phyloP scores from a whole-genome alignment of 1,284 basidiomycete genomes.

The Hymenochaete sp. region DNA sequence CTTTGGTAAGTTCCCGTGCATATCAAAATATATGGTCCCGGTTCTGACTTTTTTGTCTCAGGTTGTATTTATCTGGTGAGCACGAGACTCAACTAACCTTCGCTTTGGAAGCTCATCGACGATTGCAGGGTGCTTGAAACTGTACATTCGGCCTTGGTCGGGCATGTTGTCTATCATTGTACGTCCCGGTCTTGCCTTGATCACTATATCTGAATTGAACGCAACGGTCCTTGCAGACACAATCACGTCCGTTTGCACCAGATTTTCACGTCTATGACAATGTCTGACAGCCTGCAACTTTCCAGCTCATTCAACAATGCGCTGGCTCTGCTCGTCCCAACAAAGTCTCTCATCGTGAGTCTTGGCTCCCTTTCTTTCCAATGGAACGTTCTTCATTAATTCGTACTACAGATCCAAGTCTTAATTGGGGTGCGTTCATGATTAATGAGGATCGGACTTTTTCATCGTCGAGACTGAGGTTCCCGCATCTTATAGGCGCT shows the following conservation, averaged over 20 bases:
- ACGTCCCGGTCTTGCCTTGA: slow-evolving; percentile 34
- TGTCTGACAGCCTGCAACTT: too few relatives aligned
- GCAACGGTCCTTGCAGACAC: too few relatives aligned
- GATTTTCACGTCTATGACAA: too few relatives aligned
- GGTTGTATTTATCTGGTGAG: slow-evolving; percentile 41
- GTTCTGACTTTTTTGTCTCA: slow-evolving; percentile 19
- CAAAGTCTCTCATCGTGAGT: slow-evolving; percentile 8
- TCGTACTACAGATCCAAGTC: slow-evolving; percentile 45
- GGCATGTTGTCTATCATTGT: slow-evolving; percentile 51
- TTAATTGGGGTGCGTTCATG: slow-evolving; percentile 42
- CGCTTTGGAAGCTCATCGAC: neutral
- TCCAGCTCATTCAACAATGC: slow-evolving; percentile 41
- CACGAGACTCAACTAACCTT: neutral
- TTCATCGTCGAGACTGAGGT: slow-evolving; percentile 9
- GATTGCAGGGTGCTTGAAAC: slow-evolving; percentile 39
- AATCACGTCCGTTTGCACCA: too few relatives aligned
- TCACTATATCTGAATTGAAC: neutral
- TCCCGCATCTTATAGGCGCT: slow-evolving; percentile 36
- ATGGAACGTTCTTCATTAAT: neutral
- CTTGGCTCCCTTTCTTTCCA: neutral
- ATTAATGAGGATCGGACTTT: neutral
- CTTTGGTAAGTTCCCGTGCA: slow-evolving; percentile 35
- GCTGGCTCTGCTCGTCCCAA: slow-evolving; percentile 28
- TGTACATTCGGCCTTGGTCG: slow-evolving; percentile 46
- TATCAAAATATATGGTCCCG: neutral